Conservation (phyloP, 139 green algal genomes). For the Asterochloris erici region DNA sequence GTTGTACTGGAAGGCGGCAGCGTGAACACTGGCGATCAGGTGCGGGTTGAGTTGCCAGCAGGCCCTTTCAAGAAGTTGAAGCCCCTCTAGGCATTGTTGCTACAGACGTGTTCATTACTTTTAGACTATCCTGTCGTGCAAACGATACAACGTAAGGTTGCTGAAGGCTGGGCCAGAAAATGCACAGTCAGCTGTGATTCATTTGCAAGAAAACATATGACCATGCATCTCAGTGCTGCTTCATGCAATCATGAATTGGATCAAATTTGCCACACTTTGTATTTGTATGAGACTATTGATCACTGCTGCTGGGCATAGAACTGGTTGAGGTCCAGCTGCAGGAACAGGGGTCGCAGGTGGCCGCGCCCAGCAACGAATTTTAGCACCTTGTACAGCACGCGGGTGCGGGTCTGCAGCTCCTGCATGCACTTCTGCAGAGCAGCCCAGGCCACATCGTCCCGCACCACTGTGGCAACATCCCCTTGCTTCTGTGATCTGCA, state of each 20-base stretch:
- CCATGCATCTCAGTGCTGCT: no score
- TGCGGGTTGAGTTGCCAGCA: not conserved
- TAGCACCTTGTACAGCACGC: slow-evolving; percentile 9
- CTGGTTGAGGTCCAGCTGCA: not conserved
- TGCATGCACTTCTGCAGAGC: not conserved
- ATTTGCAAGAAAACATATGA: no score
- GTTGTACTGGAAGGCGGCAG: not conserved
- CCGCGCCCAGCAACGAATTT: slow-evolving; percentile 8
- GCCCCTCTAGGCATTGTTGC: no score
- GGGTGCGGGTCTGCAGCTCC: not conserved
- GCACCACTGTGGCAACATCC: not conserved
- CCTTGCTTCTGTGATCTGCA: not conserved
- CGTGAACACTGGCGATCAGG: not conserved
- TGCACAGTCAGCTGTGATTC: no score
- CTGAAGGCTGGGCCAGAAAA: no score
- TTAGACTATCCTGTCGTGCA: no score
- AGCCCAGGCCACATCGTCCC: not conserved
- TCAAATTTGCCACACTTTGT: not conserved
- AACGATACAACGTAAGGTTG: no score
- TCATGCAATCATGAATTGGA: not conserved
- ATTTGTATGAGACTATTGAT: not conserved
- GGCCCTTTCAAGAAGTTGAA: not conserved
- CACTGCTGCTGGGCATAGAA: not conserved
- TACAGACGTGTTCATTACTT: no score
- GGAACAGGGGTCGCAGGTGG: slow-evolving; percentile 1